phyloP scores from a whole-genome alignment of 352 stramenopile genomes.

The Globisporangium splendens region DNA sequence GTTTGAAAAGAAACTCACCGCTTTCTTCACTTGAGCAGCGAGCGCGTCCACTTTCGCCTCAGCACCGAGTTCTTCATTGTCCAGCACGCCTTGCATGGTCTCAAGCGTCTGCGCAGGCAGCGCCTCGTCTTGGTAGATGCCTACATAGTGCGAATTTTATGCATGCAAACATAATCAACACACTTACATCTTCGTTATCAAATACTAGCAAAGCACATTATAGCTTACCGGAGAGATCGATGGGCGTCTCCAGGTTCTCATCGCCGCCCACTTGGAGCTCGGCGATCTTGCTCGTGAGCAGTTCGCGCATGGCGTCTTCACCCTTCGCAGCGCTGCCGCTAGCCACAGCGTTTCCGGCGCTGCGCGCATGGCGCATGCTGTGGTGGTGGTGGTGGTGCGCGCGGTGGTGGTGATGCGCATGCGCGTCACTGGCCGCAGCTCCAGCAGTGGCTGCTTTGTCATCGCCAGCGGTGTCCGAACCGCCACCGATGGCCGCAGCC shows the following conservation, averaged over 20 bases:
- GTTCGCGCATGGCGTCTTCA: slow-evolving; percentile 67
- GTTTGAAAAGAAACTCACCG: slow-evolving; percentile 24
- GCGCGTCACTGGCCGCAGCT: slow-evolving; percentile 21
- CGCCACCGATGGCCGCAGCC: slow-evolving; percentile 3
- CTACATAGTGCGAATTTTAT: slow-evolving; percentile 14
- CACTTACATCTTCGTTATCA: background rate
- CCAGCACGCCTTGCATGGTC: slow-evolving; percentile 32
- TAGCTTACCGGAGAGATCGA: slow-evolving; percentile 54
- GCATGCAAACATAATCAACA: slow-evolving; percentile 3
- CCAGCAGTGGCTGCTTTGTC: slow-evolving; percentile 8
- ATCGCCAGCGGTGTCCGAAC: slow-evolving; percentile 15
- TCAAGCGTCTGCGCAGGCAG: slow-evolving; percentile 31
- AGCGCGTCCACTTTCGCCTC: slow-evolving; percentile 51
- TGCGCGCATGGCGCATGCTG: slow-evolving; percentile 3
- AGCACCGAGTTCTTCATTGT: slow-evolving; percentile 26
- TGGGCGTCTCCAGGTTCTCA: slow-evolving; percentile 70
- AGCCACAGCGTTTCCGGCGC: slow-evolving; percentile 9
- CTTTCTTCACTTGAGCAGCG: slow-evolving; percentile 30
- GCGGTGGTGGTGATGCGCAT: slow-evolving; percentile 14
- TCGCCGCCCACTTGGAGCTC: slow-evolving; percentile 82
- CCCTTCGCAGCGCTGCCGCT: slow-evolving; percentile 10
- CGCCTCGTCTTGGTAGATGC: slow-evolving; percentile 66
- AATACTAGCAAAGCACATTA: background rate
- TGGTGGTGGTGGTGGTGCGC: slow-evolving; percentile 19
- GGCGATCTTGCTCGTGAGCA: slow-evolving; percentile 81